These are phyloP conservation scores for Trypanosoma caninum DNA, from an alignment of 208 protist genomes.

Conservation along the genomic window DNA sequence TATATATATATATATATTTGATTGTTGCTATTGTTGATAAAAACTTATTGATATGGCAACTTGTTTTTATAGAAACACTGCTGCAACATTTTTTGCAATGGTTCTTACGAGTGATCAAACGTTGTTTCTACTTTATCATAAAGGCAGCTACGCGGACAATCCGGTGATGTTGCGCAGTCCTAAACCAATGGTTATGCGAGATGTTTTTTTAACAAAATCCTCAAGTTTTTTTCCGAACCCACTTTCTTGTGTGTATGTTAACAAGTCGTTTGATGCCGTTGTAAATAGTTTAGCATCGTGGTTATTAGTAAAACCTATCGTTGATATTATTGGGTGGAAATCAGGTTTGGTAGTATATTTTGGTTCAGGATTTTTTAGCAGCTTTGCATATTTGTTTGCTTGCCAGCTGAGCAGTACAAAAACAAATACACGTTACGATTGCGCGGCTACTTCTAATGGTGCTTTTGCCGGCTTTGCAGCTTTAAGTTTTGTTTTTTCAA, in stretches of 20 bases:
- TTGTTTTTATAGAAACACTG: conserved; percentile 25
- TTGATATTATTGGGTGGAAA: conserved; percentile 52
- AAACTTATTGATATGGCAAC: conserved; percentile 10
- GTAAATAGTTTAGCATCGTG: conserved; percentile 55
- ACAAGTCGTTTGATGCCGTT: conserved; percentile 45
- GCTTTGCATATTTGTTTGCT: conserved; percentile 80
- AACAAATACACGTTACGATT: conserved; percentile 54
- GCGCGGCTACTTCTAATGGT: conserved; percentile 68
- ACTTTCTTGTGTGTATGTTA: conserved; percentile 75
- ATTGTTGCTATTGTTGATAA: neutral
- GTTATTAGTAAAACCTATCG: conserved; percentile 60
- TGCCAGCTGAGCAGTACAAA: conserved; percentile 49
- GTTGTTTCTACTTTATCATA: conserved; percentile 77
- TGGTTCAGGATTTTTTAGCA: conserved; percentile 68
- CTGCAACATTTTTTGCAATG: conserved; percentile 60
- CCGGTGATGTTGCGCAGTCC: conserved; percentile 66
- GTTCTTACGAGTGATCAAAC: conserved; percentile 59
- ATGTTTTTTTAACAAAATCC: conserved; percentile 75
- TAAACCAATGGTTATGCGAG: conserved; percentile 86
- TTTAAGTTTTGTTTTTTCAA: conserved; percentile 63
- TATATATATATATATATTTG: conserved; percentile 14
- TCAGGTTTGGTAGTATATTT: conserved; percentile 55
- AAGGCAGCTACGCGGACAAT: conserved; percentile 78
- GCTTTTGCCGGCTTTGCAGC: conserved; percentile 67
- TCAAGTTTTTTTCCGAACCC: conserved; percentile 66